Evolutionary conservation across 805 yeast species (phyloP).

Genomic region (Ogataea trehalophila): DNA sequence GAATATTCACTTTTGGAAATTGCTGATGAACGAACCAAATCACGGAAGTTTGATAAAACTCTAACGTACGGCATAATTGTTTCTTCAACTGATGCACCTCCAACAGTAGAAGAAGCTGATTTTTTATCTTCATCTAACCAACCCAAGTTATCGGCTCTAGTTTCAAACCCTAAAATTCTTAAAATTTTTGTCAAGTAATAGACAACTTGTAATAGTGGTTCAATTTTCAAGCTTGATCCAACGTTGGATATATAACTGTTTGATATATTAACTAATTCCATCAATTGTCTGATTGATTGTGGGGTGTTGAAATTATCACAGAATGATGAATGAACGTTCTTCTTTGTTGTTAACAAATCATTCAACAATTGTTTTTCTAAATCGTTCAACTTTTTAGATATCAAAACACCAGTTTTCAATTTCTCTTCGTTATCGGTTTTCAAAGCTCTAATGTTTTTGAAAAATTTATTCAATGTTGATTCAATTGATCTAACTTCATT

Average conservation of each 20-base stretch:
- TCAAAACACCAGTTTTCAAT: slow-evolving; percentile 41
- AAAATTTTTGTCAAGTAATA: slow-evolving; percentile 69
- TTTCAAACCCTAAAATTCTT: slow-evolving; percentile 68
- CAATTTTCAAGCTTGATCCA: slow-evolving; percentile 53
- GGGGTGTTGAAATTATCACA: slow-evolving; percentile 88
- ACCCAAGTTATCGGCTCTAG: slow-evolving; percentile 68
- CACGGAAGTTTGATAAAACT: slow-evolving; percentile 75
- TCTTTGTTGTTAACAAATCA: slow-evolving; percentile 45
- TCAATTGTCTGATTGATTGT: slow-evolving; percentile 56
- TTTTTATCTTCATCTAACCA: slow-evolving; percentile 50
- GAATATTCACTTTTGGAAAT: slow-evolving; percentile 50
- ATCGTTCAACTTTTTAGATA: slow-evolving; percentile 57
- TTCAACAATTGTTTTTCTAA: slow-evolving; percentile 48
- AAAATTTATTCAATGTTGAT: slow-evolving; percentile 71
- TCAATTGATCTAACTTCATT: slow-evolving; percentile 76
- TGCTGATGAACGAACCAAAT: slow-evolving; percentile 69
- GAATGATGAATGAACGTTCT: slow-evolving; percentile 67
- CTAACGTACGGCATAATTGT: slow-evolving; percentile 75
- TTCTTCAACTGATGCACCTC: slow-evolving; percentile 48
- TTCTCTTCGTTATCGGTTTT: slow-evolving; percentile 57
- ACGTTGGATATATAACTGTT: slow-evolving; percentile 66
- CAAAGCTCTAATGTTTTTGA: slow-evolving; percentile 81
- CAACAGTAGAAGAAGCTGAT: slow-evolving; percentile 17
- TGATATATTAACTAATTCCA: slow-evolving; percentile 63
- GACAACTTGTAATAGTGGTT: slow-evolving; percentile 60